Evolutionary conservation across 768 basidiomycete genomes (phyloP).

Genomic region (Mycena indigotica): DNA sequence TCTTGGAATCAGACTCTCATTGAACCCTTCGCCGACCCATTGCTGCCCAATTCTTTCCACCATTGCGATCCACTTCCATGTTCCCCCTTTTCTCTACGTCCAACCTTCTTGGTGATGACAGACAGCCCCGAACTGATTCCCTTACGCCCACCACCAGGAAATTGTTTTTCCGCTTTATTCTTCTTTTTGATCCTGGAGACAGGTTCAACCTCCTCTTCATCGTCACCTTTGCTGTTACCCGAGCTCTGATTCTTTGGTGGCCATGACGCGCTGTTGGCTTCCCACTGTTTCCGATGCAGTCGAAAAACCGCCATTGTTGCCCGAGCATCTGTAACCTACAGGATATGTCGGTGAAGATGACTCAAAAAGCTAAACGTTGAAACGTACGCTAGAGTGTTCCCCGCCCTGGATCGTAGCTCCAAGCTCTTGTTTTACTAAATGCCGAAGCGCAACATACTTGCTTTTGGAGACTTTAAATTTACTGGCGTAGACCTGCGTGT

Average conservation of each 20-base stretch:
- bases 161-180: constrained; percentile 17
- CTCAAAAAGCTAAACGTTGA: not conserved
- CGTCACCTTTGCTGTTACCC: constrained; percentile 1
- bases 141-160: constrained; percentile 58
- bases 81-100: not conserved
- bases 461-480: constrained; percentile 64
- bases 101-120: constrained; percentile 44
- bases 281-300: constrained; percentile 82
- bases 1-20: not conserved
- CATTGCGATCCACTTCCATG: not conserved
- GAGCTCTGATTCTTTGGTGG: constrained; percentile 25
- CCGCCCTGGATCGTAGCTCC: constrained; percentile 81
- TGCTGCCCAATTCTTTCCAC: not conserved
- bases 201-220: not conserved
- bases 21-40: not conserved
- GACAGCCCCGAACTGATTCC: constrained; percentile 67
- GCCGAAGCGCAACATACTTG: constrained; percentile 73
- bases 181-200: not conserved
- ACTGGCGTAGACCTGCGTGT: constrained; percentile 66
- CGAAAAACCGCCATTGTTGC: constrained; percentile 95
- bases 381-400: constrained; percentile 86
- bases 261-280: constrained; percentile 48
- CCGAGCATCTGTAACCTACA: constrained; percentile 88
- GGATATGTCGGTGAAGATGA: not conserved
- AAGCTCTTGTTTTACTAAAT: constrained; percentile 78